Base-by-base conservation (phyloP, 2,329 filamentous ascomycete genomes). In the Talaromyces sp. region DNA sequence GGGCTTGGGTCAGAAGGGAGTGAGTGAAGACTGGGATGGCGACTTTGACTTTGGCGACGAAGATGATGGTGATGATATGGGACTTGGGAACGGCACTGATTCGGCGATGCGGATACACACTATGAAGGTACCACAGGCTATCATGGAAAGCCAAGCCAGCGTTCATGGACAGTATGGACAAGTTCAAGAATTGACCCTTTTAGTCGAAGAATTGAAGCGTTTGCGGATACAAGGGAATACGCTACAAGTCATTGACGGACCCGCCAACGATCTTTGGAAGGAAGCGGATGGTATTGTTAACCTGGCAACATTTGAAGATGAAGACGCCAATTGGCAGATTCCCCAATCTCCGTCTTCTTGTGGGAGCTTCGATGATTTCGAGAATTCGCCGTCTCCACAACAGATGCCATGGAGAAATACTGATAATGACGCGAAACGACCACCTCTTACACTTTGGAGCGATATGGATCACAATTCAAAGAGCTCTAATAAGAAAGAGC, bases 241-340 rank as follows among this genome's bases (percentile, higher is more conserved):
- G 45, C 77, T 88, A 50, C 80, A 82, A 52, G 80, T 89, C 64
- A 72, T 87, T 17, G 78, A 83, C 27, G 85, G 85, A 2, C 77
- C 81, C 3, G 83, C 86, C 27, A 79, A 79, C 58, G 80, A 82
- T 54, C 78, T 86, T 37, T 89, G 87, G 87, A 83, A 84, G 70
- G 86, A 89, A 73, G 87, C 88, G 19, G 86, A 88, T 70, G 86
- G 85, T 13, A 89, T 89, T 77, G 87, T 89, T 65, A 87, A 88
- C 68, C 79, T 89, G 60, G 87, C 87, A 35, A 88, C 88, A 54
- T 82, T 89, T 68, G 86, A 89, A 69, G 85, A 86, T 56, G 85
- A 88, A 31, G 85, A 87, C 66, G 79, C 83, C 22, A 79, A 81
- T 25, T 72, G 78, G 39, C 78, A 80, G 9, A 81, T 82, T 39